A percentile compares a stretch with the other conserved stretches of the same genome.
These are phyloP conservation scores for Pseudogymnoascus sp. DNA, from an alignment of 2,329 filamentous ascomycete genomes.

Conservation along the genomic window DNA sequence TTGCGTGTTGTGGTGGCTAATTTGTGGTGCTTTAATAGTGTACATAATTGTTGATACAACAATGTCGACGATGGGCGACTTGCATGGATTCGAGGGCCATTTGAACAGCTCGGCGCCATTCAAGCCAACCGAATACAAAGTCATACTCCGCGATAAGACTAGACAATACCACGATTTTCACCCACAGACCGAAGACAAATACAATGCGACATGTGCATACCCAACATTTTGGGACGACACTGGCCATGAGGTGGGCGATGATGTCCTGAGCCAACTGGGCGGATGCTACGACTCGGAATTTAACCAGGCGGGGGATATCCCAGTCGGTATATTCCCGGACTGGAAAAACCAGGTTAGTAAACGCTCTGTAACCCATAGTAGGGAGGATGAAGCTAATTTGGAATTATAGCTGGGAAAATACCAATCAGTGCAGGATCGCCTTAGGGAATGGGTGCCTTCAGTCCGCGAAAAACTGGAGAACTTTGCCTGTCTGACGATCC, in stretches of 20 bases:
- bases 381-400: constrained; percentile 52
- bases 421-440: constrained; percentile 56
- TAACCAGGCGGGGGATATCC: constrained; percentile 41
- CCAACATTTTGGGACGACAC: constrained; percentile 54
- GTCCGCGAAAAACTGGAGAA: constrained; percentile 48
- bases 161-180: constrained; percentile 50
- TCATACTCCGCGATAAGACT: constrained; percentile 31
- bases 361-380: constrained; percentile 32
- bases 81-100: constrained; percentile 50
- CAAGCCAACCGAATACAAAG: constrained; percentile 45
- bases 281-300: constrained; percentile 45
- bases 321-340: constrained; percentile 16
- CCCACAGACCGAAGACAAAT: constrained; percentile 33
- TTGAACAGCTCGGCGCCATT: constrained; percentile 52
- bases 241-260: constrained; percentile 47
- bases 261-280: constrained; percentile 28
- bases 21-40: constrained; percentile 28
- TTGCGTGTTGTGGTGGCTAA: not conserved
- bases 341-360: constrained; percentile 6
- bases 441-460: constrained; percentile 52
- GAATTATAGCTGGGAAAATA: constrained; percentile 56
- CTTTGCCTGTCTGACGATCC: constrained; percentile 54
- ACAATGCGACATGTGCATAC: constrained; percentile 46
- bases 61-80: constrained; percentile 54
- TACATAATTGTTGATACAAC: constrained; percentile 59